These are phyloP conservation scores for Olyra latifolia DNA, from an alignment of 176 grass and related monocot species.

Conservation along the genomic window DNA sequence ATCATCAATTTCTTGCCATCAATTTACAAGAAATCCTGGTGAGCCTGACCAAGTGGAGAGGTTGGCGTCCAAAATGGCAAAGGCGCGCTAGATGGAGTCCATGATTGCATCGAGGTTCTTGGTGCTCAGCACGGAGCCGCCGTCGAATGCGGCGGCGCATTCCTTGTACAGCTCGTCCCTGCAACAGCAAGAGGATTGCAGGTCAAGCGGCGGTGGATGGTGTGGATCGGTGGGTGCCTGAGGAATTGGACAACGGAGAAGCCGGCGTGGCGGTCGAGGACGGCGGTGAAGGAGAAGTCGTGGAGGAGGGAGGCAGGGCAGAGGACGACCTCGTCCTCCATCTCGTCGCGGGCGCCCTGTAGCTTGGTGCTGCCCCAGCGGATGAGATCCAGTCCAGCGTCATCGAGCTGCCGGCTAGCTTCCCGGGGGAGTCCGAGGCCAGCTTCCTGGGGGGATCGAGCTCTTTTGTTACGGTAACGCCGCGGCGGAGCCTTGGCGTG, in stretches of 20 bases:
- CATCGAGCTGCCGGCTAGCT: too few relatives aligned
- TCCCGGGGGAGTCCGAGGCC: too few relatives aligned
- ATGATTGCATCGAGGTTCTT: conserved; percentile 73
- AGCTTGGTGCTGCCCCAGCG: too few relatives aligned
- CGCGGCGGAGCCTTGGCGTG: too few relatives aligned
- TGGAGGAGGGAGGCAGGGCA: conserved; percentile 49
- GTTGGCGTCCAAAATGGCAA: conserved; percentile 57
- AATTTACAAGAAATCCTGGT: conserved; percentile 15
- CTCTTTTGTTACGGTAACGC: too few relatives aligned
- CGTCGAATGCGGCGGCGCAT: conserved; percentile 63
- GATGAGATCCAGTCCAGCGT: conserved; percentile 51
- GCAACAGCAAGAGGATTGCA: background rate
- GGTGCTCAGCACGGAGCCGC: conserved; percentile 64
- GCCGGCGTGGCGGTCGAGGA: conserved; percentile 88
- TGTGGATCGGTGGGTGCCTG: conserved; percentile 7
- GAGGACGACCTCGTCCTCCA: conserved; percentile 90
- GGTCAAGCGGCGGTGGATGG: background rate
- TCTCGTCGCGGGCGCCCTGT: conserved; percentile 84
- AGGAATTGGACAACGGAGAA: conserved; percentile 87
- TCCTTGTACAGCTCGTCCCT: conserved; percentile 97
- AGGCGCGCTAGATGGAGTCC: conserved; percentile 70
- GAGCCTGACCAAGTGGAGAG: conserved; percentile 72
- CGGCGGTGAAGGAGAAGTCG: conserved; percentile 90
- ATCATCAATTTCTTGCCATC: background rate
- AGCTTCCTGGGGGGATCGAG: too few relatives aligned